Base-by-base conservation (phyloP, 805 yeast species). In the Cyberlindnera americana region DNA sequence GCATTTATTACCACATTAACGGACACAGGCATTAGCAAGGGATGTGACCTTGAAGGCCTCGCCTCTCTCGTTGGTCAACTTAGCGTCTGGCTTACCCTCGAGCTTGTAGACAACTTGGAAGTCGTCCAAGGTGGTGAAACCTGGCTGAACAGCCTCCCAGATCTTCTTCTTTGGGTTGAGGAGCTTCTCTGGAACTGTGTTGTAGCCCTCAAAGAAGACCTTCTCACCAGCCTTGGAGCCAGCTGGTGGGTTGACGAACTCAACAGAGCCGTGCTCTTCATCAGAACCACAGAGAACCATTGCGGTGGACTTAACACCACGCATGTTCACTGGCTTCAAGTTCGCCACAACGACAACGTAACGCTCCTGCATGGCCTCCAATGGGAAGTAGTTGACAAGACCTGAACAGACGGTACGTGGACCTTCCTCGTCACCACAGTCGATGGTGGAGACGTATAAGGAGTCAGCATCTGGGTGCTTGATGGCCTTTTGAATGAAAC, bases 391-490 rank as follows among this genome's bases (percentile, higher is more conserved):
- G 53, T 87, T 87, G 48, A 89, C 97, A 57, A 93, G 74, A 53
- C 99, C 99, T 11, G 96, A 87, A 71, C 99, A 93, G 41, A 93
- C 95, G 22, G 98, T 93, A 73, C 99, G 81, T 59, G 99, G 99
- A 44, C 95, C 95, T 62, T 87, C 96, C 47, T 73, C 90, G 56
- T 93, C 99, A 52, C 99, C 99, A 73, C 86, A 81, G 48, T 95
- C 87, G 56, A 93, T 93, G 37, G 99, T 93, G 21, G 98, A 93
- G 41, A 93, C 96, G 63, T 93, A 93, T 56, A 93, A 73, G 2
- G 96, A 75, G 66, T 93, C 99, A 25, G 99, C 99, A 64, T 93
- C 91, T 48, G 99, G 99, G 69, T 93, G 99, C 65, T 86, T 87
- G 59, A 86, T 73, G 38, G 97, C 96, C 71, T 95, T 93, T 70